Base-by-base conservation (phyloP, 2,329 filamentous ascomycete species). In the Scopulariopsis brevicaulis region DNA sequence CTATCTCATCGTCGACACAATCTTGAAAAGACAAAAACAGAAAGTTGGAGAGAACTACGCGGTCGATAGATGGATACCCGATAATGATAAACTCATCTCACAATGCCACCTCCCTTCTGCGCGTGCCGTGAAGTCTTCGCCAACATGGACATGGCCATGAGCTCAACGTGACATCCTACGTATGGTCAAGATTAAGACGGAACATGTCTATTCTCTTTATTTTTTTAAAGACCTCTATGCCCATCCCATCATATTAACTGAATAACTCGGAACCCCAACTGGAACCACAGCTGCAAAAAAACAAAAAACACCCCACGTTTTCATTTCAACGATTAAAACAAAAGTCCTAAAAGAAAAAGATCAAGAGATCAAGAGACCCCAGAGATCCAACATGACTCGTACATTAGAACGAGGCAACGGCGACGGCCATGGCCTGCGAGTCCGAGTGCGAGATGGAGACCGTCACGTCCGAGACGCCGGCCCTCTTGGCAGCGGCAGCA, bases 381-480 rank as follows among this genome's bases (percentile, higher is more conserved):
- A 15, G 40, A 7, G 15, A 46, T 18, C 8, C 14, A 5, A 15
- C 20, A 7, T 50, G 5, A 3, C 20, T 50, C 46, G 46, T 50
- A 50, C 46, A 50, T 24, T 82, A 91, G 68, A 94, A 88, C 58
- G 84, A 86, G 58, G 91, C 87, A 60, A 96, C 87, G 1, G 95
- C 94, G 66, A 99, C 89, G 53, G 94, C 93, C 67, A 97, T 92
- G 61, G 94, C 92, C 74, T 99, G 94, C 60, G 81, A 86, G 65
- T 97, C 93, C 46, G 89, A 94, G 74, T 99, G 95, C 65, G 93
- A 96, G 69, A 99, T 96, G 68, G 91, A 96, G 64, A 99, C 88
- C 63, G 81, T 93, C 63, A 97, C 86, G 58, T 85, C 84, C 78
- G 93, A 96, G 51, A 97, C 85, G 61, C 92, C 90, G 28, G 87